Conservation (phyloP, 805 yeast species). For the Komagataella pastoris region DNA sequence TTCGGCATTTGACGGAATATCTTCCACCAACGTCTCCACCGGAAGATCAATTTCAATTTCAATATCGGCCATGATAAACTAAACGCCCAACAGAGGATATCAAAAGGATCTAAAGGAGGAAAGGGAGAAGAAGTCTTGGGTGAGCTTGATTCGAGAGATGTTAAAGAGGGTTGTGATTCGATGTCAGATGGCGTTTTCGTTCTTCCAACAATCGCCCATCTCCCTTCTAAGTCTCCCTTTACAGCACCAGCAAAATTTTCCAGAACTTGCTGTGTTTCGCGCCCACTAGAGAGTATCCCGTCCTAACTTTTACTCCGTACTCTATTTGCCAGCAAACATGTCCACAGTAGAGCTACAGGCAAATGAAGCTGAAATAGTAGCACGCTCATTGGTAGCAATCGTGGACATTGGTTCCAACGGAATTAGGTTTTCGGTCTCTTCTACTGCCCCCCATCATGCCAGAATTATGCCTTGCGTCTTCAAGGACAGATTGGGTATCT, state of each 20-base stretch:
- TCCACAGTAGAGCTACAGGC: constrained; percentile 7
- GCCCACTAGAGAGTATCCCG: neutral
- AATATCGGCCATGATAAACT: neutral
- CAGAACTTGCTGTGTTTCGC: neutral
- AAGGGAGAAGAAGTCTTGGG: neutral
- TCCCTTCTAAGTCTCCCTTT: neutral
- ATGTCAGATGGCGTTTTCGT: neutral
- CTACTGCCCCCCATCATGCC: constrained; percentile 56
- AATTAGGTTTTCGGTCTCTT: constrained; percentile 57
- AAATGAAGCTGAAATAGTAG: constrained; percentile 42
- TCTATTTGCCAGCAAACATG: constrained; percentile 1
- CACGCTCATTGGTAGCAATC: constrained; percentile 45
- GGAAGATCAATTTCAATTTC: neutral
- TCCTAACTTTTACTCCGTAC: neutral
- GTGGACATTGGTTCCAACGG: constrained; percentile 76
- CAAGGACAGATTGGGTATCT: constrained; percentile 61
- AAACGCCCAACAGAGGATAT: neutral
- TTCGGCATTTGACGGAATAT: neutral
- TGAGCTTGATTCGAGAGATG: neutral
- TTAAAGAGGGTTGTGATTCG: neutral
- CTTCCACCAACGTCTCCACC: neutral
- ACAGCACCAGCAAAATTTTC: neutral
- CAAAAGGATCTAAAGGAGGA: neutral
- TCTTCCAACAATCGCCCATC: neutral
- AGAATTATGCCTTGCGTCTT: constrained; percentile 69